phyloP scores from a whole-genome alignment of 208 protist species.

The Phytomonas serpens region DNA sequence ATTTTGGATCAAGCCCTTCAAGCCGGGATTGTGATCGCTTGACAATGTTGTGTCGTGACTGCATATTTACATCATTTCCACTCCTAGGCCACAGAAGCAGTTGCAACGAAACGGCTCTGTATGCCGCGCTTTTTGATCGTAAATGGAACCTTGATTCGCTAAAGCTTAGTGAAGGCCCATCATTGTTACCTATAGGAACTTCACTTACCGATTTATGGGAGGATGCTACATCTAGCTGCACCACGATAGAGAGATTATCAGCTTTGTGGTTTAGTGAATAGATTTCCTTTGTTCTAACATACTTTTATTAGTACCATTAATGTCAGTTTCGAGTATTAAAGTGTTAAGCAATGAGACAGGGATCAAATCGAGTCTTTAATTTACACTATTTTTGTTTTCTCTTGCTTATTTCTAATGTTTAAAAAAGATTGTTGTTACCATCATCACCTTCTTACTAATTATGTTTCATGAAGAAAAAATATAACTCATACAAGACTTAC shows the following conservation, averaged over 20 bases:
- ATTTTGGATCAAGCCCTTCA: slow-evolving; percentile 41
- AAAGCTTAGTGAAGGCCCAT: slow-evolving; percentile 18
- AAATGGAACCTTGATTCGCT: slow-evolving; percentile 24
- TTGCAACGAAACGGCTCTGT: slow-evolving; percentile 6
- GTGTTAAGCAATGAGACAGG: not conserved
- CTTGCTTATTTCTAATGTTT: not conserved
- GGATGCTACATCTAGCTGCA: not conserved
- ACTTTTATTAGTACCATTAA: not conserved
- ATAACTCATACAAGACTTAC: slow-evolving; percentile 8
- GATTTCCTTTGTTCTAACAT: not conserved
- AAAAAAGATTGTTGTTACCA: not conserved
- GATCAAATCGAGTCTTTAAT: not conserved
- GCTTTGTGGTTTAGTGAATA: not conserved
- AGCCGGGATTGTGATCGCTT: slow-evolving; percentile 72
- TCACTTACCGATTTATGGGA: slow-evolving; percentile 1
- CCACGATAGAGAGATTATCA: not conserved
- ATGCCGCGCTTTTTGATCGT: slow-evolving; percentile 31
- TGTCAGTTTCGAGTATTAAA: not conserved
- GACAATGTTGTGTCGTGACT: slow-evolving; percentile 48
- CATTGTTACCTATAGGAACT: slow-evolving; percentile 20
- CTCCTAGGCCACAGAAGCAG: not conserved
- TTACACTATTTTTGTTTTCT: not conserved
- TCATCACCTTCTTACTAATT: not conserved
- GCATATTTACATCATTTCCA: slow-evolving; percentile 25
- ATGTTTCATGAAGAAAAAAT: not conserved